These are phyloP conservation scores for Bruguiera hainesii DNA, from an alignment of 441 rosid species.

Conservation along the genomic window DNA sequence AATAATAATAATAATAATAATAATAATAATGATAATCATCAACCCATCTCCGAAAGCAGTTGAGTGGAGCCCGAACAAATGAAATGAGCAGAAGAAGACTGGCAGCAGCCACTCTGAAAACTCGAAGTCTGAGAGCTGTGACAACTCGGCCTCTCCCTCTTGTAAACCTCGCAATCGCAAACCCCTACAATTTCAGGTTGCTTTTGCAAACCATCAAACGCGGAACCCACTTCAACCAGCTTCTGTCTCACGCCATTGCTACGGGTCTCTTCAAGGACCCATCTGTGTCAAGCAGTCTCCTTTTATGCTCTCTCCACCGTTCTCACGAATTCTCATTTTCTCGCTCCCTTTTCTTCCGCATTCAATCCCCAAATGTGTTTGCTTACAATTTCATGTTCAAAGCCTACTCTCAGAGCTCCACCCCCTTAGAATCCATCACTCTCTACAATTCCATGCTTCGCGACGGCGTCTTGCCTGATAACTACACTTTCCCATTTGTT, in stretches of 20 bases:
- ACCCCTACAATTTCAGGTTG: not conserved
- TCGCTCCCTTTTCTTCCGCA: slow-evolving; percentile 15
- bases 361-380: slow-evolving; percentile 15
- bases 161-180: not conserved
- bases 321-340: slow-evolving; percentile 8
- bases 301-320: slow-evolving; percentile 6
- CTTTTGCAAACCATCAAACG: not conserved
- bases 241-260: slow-evolving; percentile 15
- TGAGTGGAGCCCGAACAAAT: too few relatives aligned
- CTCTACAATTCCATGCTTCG: slow-evolving; percentile 15
- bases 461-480: slow-evolving; percentile 15
- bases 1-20: too few relatives aligned
- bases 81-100: too few relatives aligned
- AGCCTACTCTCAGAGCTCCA: slow-evolving; percentile 15
- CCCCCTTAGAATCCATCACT: slow-evolving; percentile 10
- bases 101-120: not conserved
- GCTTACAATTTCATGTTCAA: slow-evolving; percentile 17
- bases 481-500: slow-evolving; percentile 23
- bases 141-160: not conserved
- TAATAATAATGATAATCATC: too few relatives aligned
- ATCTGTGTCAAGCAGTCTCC: slow-evolving; percentile 16
- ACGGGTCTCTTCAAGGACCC: slow-evolving; percentile 18
- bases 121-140: not conserved
- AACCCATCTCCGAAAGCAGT: too few relatives aligned
- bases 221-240: slow-evolving; percentile 10